Percentiles rank a stretch among this genome's conserved stretches.
Evolutionary conservation across 2,329 filamentous ascomycete genomes (phyloP).

Genomic region (Escovopsis weberi): DNA sequence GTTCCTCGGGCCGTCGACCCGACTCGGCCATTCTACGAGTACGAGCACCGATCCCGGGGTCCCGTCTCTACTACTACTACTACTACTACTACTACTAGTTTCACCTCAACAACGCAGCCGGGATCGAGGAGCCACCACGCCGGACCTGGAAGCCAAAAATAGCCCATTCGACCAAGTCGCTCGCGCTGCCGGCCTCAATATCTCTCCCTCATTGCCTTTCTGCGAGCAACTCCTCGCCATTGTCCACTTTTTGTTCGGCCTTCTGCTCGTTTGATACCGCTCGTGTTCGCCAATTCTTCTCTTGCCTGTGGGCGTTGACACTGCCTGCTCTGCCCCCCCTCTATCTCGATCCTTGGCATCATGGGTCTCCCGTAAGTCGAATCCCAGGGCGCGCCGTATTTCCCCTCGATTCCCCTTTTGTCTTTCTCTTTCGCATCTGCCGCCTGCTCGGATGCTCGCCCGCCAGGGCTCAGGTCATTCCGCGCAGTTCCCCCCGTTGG

Average conservation of each 20-base stretch:
- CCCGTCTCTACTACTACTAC: too few relatives aligned
- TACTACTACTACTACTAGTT: too few relatives aligned
- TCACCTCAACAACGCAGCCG: too few relatives aligned
- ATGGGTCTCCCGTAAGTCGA: constrained; percentile 7
- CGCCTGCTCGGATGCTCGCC: not conserved
- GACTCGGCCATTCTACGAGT: too few relatives aligned
- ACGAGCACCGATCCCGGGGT: too few relatives aligned
- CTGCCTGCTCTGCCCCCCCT: not conserved
- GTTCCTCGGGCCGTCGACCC: too few relatives aligned
- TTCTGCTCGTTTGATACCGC: too few relatives aligned
- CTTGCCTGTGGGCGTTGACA: not conserved
- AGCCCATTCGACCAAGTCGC: not conserved
- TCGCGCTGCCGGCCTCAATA: not conserved
- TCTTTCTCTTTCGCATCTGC: not conserved
- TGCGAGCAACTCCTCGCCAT: not conserved
- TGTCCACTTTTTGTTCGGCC: not conserved
- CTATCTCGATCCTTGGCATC: not conserved
- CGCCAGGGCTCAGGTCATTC: too few relatives aligned
- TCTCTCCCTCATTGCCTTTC: not conserved
- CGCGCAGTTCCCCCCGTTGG: too few relatives aligned
- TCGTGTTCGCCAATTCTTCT: not conserved
- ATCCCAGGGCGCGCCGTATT: not conserved
- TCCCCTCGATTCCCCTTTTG: not conserved
- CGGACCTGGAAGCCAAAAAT: too few relatives aligned
- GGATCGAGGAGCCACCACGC: too few relatives aligned